Base-by-base conservation (phyloP, 441 rosid species). In the Cnidoscolus chayamansa region DNA sequence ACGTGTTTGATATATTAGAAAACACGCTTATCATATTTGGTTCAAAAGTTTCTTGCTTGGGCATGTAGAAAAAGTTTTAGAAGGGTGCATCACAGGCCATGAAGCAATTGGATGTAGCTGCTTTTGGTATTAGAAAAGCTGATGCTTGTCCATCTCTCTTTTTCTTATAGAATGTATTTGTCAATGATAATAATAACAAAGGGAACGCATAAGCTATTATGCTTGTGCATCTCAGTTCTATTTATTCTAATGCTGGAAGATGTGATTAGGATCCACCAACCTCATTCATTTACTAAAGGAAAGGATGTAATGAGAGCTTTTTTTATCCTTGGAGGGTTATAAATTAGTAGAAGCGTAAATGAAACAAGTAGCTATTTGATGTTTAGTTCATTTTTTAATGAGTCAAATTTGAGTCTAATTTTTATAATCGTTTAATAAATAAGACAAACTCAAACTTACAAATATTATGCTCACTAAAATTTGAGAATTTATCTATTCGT, bases 181-280 rank as follows among this genome's bases (percentile, higher is more conserved):
- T 32, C 64, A 35, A 25, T 25, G 25, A 25, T 25, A 25, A 25
- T 25, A 25, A 25, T 25, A 35, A 2, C 66, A 50, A 74, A 63
- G 74, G 67, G 71, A 67, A 65, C 63, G 37, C 19, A 40, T 40
- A 35, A 25, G 25, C 25, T 25, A 25, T 25, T 35, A 66, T 67
- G 56, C 70, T 76, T 58, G 8, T 65, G 63, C 67, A 48, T 55
- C 66, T 4, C 40, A 60, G 17, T 51, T 60, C 55, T 66, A 10
- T 73, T 71, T 71, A 55, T 74, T 76, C 47, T 74, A 20, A 20
- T 73, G 66, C 70, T 50, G 71, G 77, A 48, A 74, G 74, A 20
- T 56, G 71, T 79, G 69, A 73, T 51, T 30, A 63, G n/a, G 19
- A 68, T 62, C 65, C 58, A 50, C 84, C 81, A 76, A 73, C 81